Conservation (phyloP, 257 asterid genomes). For the Solanum medicagineum region DNA sequence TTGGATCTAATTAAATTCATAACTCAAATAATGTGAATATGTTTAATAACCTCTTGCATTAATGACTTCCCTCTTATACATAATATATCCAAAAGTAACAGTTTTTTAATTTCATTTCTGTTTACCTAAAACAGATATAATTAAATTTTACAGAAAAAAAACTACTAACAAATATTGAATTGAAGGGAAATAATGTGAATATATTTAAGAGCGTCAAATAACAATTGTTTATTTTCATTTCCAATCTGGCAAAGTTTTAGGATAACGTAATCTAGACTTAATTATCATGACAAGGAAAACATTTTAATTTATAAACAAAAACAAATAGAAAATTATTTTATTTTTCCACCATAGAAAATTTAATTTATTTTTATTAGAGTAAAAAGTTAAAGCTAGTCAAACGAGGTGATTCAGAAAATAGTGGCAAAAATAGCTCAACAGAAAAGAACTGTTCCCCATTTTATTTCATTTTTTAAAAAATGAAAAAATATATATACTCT, state of each 20-base stretch:
- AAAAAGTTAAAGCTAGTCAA: neutral
- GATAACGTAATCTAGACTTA: neutral
- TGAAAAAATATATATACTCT: neutral
- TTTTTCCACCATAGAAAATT: neutral
- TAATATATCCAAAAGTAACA: neutral
- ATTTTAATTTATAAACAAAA: neutral
- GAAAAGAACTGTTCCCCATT: slow-evolving; percentile 13
- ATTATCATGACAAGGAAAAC: neutral
- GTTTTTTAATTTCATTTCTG: neutral
- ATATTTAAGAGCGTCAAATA: neutral
- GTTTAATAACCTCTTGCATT: neutral
- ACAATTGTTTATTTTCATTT: neutral
- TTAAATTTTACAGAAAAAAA: neutral
- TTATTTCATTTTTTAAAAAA: neutral
- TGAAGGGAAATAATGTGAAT: neutral
- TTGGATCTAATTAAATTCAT: neutral
- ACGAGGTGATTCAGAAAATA: neutral
- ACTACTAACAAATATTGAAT: neutral
- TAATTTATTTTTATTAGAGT: neutral
- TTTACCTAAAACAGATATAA: neutral
- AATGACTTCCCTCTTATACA: neutral
- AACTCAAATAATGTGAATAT: neutral
- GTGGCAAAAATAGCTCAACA: slow-evolving; percentile 8
- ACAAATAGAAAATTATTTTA: neutral
- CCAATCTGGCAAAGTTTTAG: neutral